A percentile compares a stretch with the other conserved stretches of the same genome.
Evolutionary conservation across 768 basidiomycete genomes (phyloP).

Genomic region (Mrakia blollopis): DNA sequence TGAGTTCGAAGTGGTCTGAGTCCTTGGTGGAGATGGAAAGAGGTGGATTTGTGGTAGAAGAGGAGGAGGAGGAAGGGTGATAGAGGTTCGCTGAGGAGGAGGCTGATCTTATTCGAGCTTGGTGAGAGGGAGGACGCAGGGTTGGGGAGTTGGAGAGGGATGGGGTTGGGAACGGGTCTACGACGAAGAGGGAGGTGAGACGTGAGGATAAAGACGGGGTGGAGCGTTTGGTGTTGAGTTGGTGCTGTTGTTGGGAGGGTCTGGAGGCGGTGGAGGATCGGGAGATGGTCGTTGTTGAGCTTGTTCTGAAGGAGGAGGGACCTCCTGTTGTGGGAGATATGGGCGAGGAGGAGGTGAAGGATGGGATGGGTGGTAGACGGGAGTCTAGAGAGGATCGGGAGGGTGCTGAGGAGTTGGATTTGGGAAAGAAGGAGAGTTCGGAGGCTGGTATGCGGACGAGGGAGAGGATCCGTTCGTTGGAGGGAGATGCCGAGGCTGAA

Average conservation of each 20-base stretch:
- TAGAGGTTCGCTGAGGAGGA: not conserved
- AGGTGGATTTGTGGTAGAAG: too few species aligned
- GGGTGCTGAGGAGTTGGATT: not conserved
- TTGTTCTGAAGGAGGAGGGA: not conserved
- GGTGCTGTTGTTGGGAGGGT: not conserved
- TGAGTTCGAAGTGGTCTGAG: not conserved
- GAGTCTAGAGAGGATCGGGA: not conserved
- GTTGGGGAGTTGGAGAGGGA: not conserved
- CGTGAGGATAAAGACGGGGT: not conserved
- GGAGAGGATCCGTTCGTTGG: constrained; percentile 6
- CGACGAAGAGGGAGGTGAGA: not conserved
- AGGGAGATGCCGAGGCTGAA: too few species aligned
- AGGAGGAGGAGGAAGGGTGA: too few species aligned
- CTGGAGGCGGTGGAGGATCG: not conserved
- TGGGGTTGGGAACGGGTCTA: not conserved
- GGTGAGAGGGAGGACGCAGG: not conserved
- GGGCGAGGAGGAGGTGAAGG: not conserved
- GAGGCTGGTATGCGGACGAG: constrained; percentile 14
- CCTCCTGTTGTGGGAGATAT: not conserved
- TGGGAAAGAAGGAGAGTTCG: constrained; percentile 32
- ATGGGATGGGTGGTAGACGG: not conserved
- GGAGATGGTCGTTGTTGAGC: not conserved
- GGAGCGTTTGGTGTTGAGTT: not conserved
- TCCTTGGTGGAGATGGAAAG: not conserved
- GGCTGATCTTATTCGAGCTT: not conserved